Evolutionary conservation across 768 basidiomycete species (phyloP), one percentile per base, ranked within the genome.

Genomic region (Pseudohyphozyma bogoriensis): DNA sequence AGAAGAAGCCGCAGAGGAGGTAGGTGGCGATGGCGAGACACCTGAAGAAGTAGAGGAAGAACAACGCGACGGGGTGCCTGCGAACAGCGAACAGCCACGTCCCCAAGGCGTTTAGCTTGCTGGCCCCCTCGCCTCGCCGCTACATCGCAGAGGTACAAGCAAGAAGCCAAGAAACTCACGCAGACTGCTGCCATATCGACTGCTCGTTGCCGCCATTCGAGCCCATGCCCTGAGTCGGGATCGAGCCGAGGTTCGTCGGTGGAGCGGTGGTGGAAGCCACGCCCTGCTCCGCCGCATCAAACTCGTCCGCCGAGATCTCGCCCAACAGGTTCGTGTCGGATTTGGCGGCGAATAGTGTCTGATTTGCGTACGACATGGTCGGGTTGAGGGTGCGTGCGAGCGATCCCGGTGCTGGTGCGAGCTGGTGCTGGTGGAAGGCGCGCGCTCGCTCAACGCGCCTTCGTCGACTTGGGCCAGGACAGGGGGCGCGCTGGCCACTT

Each of bases 1-100:
- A 39, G 46, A 71, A 77, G 54, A 76, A 85, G 3, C 91, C 93
- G 65, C 86, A 89, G n/a, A 97, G 79, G 49, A 97, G 80, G 74
- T 99, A 99, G 4, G 91, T 87, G 10, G 84, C 77, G 57, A 99
- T 82, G n/a, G 95, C 93, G 9, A 84, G 79, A 62, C 83, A 80
- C 49, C 91, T 81, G 78, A 99, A 95, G 72, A 89, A 74, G 74
- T 85, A 97, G 45, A 97, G 79, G 73, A 84, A 88, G 70, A 91
- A 82, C n/a, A 99, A 79, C 18, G 84, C 83, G 46, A 85, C 68
- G 4, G 91, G 77, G 62, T 78, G 77, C 0, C 74, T 73, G 60
- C 39, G 37, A 35, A 40, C 58, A 36, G 56, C 50, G 18, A 20
- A 44, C n/a, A 42, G 47, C 46, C 29, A 53, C 31, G 56, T 36